Evolutionary conservation across 2,329 filamentous ascomycete genomes (phyloP), one percentile per base, ranked within the genome.

Genomic region (Anisogramma anomala): DNA sequence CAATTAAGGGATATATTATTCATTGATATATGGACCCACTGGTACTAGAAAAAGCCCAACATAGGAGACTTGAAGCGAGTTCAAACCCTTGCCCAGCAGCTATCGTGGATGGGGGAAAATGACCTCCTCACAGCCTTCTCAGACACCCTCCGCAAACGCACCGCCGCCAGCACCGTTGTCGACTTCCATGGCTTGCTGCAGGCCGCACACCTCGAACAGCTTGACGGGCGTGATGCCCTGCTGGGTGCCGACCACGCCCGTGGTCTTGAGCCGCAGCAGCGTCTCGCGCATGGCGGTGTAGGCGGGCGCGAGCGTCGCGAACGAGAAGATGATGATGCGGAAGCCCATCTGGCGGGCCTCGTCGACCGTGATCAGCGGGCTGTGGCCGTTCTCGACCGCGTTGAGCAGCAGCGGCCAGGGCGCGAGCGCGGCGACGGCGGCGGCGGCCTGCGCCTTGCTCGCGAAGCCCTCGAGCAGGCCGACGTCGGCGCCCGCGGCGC

Each of bases 271-370:
- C 14, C 52, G 48, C 17, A 55, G 44, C 13, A 65, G 50, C 3
- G 56, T 61, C 17, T 60, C 59, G 27, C 54, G 55, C 13, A 69
- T 64, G 4, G 63, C 65, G 7, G 56, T 46, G 39, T 66, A 67
- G 0, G 65, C 69, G 4, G 69, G 66, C 10, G 62, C 68, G 30
- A 75, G 55, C 0, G 66, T 61, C 6, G 65, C 57, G 36, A 66
- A 67, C 4, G 72, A 72, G 51, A 71, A 74, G 42, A 79, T 79
- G 34, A 76, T 69, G 42, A 79, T 63, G 44, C 66, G 64, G 55
- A 72, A 79, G 0, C 75, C 76, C 50, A 77, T 62, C 30, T 68
- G 60, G 45, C 63, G 62, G 6, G 73, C 74, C 49, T 78, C 68
- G 0, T 66, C 55, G 2, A 66, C 66, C 1, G 64, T 67, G 38